Percentiles rank a stretch among this genome's conserved stretches.
Conservation (phyloP, 495 filamentous ascomycete species). For the Tetracladium setigerum region DNA sequence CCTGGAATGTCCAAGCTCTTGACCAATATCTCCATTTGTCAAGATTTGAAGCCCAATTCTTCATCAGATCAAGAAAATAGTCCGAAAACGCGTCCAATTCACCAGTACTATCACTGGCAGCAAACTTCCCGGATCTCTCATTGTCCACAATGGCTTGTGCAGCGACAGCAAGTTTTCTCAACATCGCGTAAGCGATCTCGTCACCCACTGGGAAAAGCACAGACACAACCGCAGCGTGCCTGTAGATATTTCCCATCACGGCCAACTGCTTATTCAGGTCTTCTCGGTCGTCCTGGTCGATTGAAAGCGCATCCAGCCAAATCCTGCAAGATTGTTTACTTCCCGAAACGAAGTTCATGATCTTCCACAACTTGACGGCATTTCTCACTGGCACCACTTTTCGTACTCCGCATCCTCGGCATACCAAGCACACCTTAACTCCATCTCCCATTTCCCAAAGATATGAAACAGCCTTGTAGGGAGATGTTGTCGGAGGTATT, state of each 20-base stretch:
- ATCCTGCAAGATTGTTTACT: not conserved
- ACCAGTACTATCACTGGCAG: too few relatives aligned
- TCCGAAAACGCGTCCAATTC: too few relatives aligned
- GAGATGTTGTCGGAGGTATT: too few relatives aligned
- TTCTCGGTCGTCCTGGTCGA: not conserved
- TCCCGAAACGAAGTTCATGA: not conserved
- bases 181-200: not conserved
- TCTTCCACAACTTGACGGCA: not conserved
- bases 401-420: not conserved
- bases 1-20: constrained; percentile 1
- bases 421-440: not conserved
- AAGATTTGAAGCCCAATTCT: not conserved
- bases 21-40: not conserved
- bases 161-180: too few relatives aligned
- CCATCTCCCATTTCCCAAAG: constrained; percentile 1
- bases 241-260: constrained; percentile 10
- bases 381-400: not conserved
- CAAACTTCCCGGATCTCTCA: too few relatives aligned
- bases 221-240: not conserved
- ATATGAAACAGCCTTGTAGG: constrained; percentile 8
- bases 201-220: not conserved
- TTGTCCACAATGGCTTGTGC: too few relatives aligned
- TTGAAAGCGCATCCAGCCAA: constrained; percentile 8
- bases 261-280: not conserved
- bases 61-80: not conserved